Evolutionary conservation across 139 green algal species (phyloP), one percentile per base, ranked within the genome.

Genomic region (Chlorella sp.): DNA sequence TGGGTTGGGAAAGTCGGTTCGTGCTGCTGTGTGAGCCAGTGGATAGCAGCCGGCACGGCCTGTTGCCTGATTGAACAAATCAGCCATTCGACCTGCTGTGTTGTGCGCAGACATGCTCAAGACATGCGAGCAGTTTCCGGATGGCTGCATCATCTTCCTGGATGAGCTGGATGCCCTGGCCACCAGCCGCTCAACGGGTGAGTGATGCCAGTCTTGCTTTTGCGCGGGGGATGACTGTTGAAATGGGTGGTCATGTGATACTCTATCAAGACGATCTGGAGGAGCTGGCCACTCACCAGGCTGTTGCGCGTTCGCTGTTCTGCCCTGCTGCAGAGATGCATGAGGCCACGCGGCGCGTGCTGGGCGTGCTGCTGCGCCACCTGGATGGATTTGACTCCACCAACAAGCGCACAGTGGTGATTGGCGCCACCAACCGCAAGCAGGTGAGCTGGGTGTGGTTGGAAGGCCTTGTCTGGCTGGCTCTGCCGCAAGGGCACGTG

Each of bases 351-450:
- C 85, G 96, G 13, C 85, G 96, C 15, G 60, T 98, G 79, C 90
- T 99, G 76, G 93, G 92, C 0, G 96, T 99, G 83, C 93, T 99
- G 86, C 88, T 99, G 75, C 90, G 96, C 23, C 90, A 97, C 87
- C 90, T 98, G 73, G 93, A 98, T 70, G 96, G 94, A 4, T 95
- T 97, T 34, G 84, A 93, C 3, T 64, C 83, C 26, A 87, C 87
- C 78, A 55, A 72, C 36, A 88, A 87, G 44, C 73, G 86, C 56
- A 91, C 80, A 3, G 89, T 99, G 3, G 88, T 98, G 21, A 96
- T 99, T 20, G 96, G 92, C 1, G 95, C 96, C 39, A 99, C 96
- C 78, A 98, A 99, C 90, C 86, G 95, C 25, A 72, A 71, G 41
- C 63, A 93, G 74, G 95, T 98, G 44, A 9, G 44, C 44, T 4